A percentile compares a stretch with the other conserved stretches of the same genome.
Evolutionary conservation across 164 flowering plant genomes (phyloP).

Genomic region (Buxus sempervirens): DNA sequence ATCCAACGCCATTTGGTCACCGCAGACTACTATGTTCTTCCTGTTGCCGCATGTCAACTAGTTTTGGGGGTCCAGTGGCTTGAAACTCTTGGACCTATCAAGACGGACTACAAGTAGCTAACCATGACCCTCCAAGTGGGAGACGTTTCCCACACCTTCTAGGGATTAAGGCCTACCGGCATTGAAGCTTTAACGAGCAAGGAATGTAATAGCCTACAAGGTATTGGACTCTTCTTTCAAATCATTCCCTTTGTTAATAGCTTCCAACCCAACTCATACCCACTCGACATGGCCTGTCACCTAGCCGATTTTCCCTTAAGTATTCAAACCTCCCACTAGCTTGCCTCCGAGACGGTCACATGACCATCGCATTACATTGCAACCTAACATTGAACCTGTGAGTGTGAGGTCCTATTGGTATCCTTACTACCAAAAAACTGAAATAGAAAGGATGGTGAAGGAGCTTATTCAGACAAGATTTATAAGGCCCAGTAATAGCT

Average conservation of each 20-base stretch:
- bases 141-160: slow-evolving; percentile 5
- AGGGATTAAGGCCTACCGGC: slow-evolving; percentile 6
- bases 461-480: background rate
- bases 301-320: slow-evolving; percentile 1
- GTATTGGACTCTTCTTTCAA: too few species aligned
- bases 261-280: background rate
- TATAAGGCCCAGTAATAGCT: slow-evolving; percentile 5
- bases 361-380: slow-evolving; percentile 7
- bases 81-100: slow-evolving; percentile 12
- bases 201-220: background rate
- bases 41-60: slow-evolving; percentile 14
- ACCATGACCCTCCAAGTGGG: slow-evolving; percentile 4
- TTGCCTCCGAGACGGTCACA: slow-evolving; percentile 3
- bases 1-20: slow-evolving; percentile 3
- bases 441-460: slow-evolving; percentile 2
- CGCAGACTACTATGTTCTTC: slow-evolving; percentile 7
- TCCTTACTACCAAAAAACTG: too few species aligned
- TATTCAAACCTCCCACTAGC: slow-evolving; percentile 7
- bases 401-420: slow-evolving; percentile 9
- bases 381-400: background rate
- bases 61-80: slow-evolving; percentile 22
- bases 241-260: too few species aligned
- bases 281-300: background rate
- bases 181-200: background rate
- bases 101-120: slow-evolving; percentile 8